Conservation (phyloP, 1,139 yeast species). For the Tardiomyces blankii region DNA sequence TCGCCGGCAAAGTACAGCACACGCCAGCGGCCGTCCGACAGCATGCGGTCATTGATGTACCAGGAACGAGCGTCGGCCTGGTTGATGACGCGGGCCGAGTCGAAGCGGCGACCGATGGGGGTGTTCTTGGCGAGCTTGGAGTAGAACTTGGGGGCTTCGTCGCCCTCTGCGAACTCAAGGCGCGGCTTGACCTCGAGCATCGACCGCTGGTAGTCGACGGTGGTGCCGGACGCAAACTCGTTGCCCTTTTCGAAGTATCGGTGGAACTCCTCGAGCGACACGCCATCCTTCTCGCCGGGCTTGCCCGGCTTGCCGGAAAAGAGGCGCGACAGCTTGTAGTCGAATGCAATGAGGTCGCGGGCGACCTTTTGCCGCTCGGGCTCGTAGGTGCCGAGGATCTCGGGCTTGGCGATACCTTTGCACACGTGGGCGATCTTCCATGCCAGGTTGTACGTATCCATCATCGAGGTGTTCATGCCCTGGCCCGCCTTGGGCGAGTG, state of each 20-base stretch:
- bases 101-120: constrained; percentile 24
- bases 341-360: constrained; percentile 27
- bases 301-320: constrained; percentile 27
- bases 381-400: constrained; percentile 26
- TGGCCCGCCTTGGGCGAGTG: constrained; percentile 34
- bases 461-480: constrained; percentile 30
- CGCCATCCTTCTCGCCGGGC: constrained; percentile 18
- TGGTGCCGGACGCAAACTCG: constrained; percentile 28
- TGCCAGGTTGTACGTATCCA: constrained; percentile 29
- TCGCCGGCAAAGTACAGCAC: constrained; percentile 23
- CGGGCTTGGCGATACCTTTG: constrained; percentile 20
- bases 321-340: constrained; percentile 25
- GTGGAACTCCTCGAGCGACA: constrained; percentile 25
- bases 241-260: constrained; percentile 22
- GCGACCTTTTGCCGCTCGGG: constrained; percentile 27
- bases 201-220: constrained; percentile 23
- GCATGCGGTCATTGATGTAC: constrained; percentile 20
- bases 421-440: constrained; percentile 30
- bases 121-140: constrained; percentile 17
- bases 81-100: constrained; percentile 17
- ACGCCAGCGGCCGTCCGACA: constrained; percentile 24
- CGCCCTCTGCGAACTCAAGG: constrained; percentile 2
- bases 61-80: constrained; percentile 24
- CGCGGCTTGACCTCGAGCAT: constrained; percentile 9
- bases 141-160: constrained; percentile 3